phyloP scores from a whole-genome alignment of 2,329 filamentous ascomycete genomes.

The Diaporthe helianthi region DNA sequence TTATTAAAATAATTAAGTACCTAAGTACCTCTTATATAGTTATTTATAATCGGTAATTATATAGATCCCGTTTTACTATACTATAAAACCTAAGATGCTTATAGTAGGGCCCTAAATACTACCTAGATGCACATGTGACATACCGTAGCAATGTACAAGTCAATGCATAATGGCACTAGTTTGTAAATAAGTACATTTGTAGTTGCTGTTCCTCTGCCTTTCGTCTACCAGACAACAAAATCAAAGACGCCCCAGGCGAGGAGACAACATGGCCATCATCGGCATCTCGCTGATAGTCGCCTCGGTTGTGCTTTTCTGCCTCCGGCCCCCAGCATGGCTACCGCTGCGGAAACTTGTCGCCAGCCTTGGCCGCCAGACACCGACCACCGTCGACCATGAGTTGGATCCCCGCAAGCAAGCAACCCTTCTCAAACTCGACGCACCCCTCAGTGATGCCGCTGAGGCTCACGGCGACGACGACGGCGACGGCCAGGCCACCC shows the following conservation, averaged over 20 bases:
- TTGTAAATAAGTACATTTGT: too few species aligned
- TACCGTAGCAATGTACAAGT: neutral
- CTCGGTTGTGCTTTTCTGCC: slow-evolving; percentile 63
- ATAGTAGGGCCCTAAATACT: too few species aligned
- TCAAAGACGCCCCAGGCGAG: neutral
- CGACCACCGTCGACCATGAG: slow-evolving; percentile 17
- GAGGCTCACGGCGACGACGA: slow-evolving; percentile 34
- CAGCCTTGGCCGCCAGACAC: slow-evolving; percentile 35
- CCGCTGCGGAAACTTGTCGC: slow-evolving; percentile 45
- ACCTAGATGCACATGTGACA: too few species aligned
- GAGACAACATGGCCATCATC: slow-evolving; percentile 58
- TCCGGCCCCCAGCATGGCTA: slow-evolving; percentile 60
- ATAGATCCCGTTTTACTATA: neutral
- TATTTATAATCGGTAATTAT: too few species aligned
- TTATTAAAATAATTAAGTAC: too few species aligned
- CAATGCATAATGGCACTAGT: neutral
- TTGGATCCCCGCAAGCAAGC: slow-evolving; percentile 15
- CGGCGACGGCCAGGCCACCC: slow-evolving; percentile 51
- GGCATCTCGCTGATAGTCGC: slow-evolving; percentile 69
- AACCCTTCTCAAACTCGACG: neutral
- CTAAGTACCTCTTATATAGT: too few species aligned
- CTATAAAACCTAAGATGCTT: neutral
- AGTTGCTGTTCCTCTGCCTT: neutral
- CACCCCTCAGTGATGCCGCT: neutral
- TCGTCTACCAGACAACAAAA: neutral